Evolutionary conservation across 192 early-diverging fungal species (phyloP).

Genomic region (Backusella macrospora): DNA sequence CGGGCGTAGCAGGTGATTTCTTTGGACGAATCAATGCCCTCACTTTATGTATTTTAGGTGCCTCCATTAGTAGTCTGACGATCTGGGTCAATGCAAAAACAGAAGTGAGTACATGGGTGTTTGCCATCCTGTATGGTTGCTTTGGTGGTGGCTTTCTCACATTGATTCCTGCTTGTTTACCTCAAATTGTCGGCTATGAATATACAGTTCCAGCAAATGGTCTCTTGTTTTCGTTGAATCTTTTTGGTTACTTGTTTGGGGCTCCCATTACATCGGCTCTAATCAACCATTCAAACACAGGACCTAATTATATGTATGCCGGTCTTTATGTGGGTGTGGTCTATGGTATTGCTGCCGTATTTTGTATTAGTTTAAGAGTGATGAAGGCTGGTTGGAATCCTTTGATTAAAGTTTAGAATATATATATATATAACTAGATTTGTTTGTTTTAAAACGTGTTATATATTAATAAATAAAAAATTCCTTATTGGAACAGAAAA

Average conservation of each 20-base stretch:
- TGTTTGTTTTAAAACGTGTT: neutral
- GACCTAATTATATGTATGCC: constrained; percentile 20
- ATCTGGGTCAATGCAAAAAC: constrained; percentile 24
- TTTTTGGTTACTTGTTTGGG: constrained; percentile 44
- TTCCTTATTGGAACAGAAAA: neutral
- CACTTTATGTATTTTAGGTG: constrained; percentile 41
- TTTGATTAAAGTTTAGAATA: neutral
- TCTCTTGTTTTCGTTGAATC: constrained; percentile 40
- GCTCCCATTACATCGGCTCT: constrained; percentile 42
- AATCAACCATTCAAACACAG: constrained; percentile 14
- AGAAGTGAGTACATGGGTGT: constrained; percentile 25
- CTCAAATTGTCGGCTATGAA: constrained; percentile 27
- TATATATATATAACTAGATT: neutral
- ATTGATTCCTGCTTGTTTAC: constrained; percentile 6
- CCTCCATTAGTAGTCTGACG: constrained; percentile 32
- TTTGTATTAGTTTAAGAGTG: constrained; percentile 12
- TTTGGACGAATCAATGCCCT: constrained; percentile 46
- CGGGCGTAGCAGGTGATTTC: constrained; percentile 42
- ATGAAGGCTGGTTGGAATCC: constrained; percentile 23
- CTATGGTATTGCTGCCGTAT: constrained; percentile 1
- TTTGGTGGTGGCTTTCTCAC: constrained; percentile 28
- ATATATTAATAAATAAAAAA: neutral
- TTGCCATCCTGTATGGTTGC: constrained; percentile 43
- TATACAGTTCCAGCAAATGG: constrained; percentile 28
- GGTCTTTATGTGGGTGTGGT: constrained; percentile 19